Base-by-base conservation (phyloP, 768 basidiomycete genomes). In the Suillus variegatus region DNA sequence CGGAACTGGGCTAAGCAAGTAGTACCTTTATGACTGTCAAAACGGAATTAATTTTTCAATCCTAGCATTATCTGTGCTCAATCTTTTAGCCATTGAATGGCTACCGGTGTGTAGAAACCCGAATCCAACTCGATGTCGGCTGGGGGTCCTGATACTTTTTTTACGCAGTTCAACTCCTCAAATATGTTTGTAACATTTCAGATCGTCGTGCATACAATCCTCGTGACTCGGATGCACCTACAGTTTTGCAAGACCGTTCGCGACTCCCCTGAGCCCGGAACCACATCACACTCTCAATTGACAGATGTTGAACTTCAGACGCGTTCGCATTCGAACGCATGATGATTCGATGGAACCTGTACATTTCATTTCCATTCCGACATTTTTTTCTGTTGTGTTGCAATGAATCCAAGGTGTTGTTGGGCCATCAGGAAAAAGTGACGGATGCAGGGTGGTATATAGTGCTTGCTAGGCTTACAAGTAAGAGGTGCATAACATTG, bases 141-240 rank as follows among this genome's bases (percentile, higher is more conserved):
- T n/a, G 20, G 20, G 54, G n/a, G 6, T 55, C 28, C 54, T 55
- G 35, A 55, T 38, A 38, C 7, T 38, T 55, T 4, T 32, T 35
- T n/a, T 6, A 6, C 35, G 12, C 35, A 55, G 54, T 55, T 36
- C 12, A 55, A 20, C 54, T 35, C 3, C 20, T 55, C 54, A 13
- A 20, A 55, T 36, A 35, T n/a, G 10, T 55, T 55, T 6, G 54
- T 6, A 20, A 36, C 54, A 20, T 55, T 55, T n/a, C 54, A 55
- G 14, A n/a, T 55, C 12, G 20, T 55, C 20, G 36, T 55, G 54
- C 54, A 55, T 36, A 35, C 54, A 3, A 55, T 55, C 36, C 2
- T 55, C 20, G 54, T 36, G 35, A 55, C 54, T n/a, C 35, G 54
- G 20, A 55, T 55, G 54, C 54, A 55, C 54, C 20, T 55, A n/a